phyloP scores from a whole-genome alignment of 108 stramenopile genomes.

The Cyclotella atomus region DNA sequence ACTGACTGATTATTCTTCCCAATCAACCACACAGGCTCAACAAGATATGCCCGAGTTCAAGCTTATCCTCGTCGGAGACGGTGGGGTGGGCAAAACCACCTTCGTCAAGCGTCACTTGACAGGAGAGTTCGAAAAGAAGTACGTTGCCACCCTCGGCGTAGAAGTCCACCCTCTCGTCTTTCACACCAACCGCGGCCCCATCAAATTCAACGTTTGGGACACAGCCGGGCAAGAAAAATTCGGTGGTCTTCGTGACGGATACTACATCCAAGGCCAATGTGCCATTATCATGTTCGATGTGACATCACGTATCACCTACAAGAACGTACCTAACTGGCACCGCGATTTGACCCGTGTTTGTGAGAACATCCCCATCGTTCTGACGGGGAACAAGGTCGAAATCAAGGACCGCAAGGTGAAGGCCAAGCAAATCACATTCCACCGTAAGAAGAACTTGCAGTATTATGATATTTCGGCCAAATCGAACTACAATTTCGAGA shows the following conservation, averaged over 20 bases:
- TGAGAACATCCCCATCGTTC: slow-evolving; percentile 99
- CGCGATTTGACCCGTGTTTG: slow-evolving; percentile 98
- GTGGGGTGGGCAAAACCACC: slow-evolving; percentile 99
- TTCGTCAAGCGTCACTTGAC: slow-evolving; percentile 99
- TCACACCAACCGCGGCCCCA: slow-evolving; percentile 98
- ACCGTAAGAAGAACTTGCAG: slow-evolving; percentile 99
- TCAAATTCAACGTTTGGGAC: slow-evolving; percentile 99
- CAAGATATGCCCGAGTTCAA: slow-evolving; percentile 97
- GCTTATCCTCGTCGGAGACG: slow-evolving; percentile 99
- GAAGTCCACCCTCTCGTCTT: slow-evolving; percentile 97
- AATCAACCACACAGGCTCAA: slow-evolving; percentile 10
- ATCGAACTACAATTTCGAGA: slow-evolving; percentile 99
- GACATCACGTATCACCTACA: slow-evolving; percentile 98
- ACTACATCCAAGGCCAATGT: slow-evolving; percentile 99
- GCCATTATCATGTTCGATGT: slow-evolving; percentile 99
- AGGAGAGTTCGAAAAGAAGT: slow-evolving; percentile 99
- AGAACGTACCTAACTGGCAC: slow-evolving; percentile 99
- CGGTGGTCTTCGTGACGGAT: slow-evolving; percentile 97
- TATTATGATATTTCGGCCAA: slow-evolving; percentile 99
- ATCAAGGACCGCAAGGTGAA: slow-evolving; percentile 99
- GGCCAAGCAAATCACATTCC: slow-evolving; percentile 99
- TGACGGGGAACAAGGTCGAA: slow-evolving; percentile 99
- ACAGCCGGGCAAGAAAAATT: slow-evolving; percentile 99
- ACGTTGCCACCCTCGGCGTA: slow-evolving; percentile 95
- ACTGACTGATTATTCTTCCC: too few species aligned